Conservation (phyloP, 768 basidiomycete genomes). For the Neoboletus brunneissimus region DNA sequence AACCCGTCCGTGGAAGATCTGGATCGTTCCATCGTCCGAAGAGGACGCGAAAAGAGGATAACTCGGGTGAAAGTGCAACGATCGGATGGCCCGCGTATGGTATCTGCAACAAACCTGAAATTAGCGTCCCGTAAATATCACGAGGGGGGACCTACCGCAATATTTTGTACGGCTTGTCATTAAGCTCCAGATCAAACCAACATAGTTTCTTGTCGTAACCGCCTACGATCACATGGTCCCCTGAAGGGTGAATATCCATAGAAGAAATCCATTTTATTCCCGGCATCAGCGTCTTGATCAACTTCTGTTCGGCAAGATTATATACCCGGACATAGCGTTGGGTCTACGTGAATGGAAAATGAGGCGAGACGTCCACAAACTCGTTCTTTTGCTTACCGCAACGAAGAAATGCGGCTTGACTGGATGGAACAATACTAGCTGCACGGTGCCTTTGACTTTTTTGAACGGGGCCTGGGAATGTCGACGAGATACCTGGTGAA, state of each 20-base stretch:
- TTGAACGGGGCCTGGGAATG: conserved; percentile 98
- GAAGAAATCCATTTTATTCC: conserved; percentile 97
- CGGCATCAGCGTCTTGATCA: conserved; percentile 91
- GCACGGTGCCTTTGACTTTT: conserved; percentile 87
- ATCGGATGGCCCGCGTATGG: conserved; percentile 90
- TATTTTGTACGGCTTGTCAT: conserved; percentile 95
- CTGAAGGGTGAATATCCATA: conserved; percentile 94
- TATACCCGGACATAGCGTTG: conserved; percentile 96
- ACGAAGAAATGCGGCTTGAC: conserved; percentile 95
- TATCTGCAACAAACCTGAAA: conserved; percentile 52
- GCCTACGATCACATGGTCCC: conserved; percentile 95
- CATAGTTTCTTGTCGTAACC: conserved; percentile 97
- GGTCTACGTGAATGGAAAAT: conserved; percentile 52
- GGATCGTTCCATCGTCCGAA: conserved; percentile 95
- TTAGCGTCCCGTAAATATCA: conserved; percentile 8
- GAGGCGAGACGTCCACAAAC: conserved; percentile 8
- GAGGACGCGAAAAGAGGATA: conserved; percentile 96
- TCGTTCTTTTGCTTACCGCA: conserved; percentile 60
- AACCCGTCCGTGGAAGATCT: conserved; percentile 93
- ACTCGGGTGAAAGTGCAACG: conserved; percentile 88
- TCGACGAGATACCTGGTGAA: conserved; percentile 90
- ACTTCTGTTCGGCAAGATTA: conserved; percentile 89
- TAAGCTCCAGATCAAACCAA: conserved; percentile 98
- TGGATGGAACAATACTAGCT: conserved; percentile 93
- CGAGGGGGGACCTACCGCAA: conserved; percentile 56